Evolutionary conservation across 805 yeast genomes (phyloP).

Genomic region (Candida qinlingensis): DNA sequence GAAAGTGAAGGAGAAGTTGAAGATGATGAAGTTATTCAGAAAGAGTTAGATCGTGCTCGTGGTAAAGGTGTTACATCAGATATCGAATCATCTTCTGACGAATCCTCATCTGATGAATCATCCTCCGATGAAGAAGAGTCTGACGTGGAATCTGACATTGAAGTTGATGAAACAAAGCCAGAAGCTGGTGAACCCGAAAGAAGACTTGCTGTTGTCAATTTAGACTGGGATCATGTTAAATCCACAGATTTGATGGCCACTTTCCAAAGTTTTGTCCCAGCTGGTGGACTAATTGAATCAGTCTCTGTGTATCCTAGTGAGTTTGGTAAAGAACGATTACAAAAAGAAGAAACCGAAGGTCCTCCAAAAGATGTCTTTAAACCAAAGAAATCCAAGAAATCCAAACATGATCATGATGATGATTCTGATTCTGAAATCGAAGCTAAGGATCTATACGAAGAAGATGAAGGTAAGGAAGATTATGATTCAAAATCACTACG

Average conservation of each 20-base stretch:
- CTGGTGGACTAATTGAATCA: constrained; percentile 61
- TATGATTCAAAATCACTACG: constrained; percentile 81
- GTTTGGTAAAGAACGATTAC: constrained; percentile 89
- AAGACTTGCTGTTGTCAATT: constrained; percentile 84
- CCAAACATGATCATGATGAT: constrained; percentile 38
- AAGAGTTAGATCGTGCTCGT: constrained; percentile 53
- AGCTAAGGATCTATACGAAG: constrained; percentile 69
- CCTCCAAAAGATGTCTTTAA: constrained; percentile 84
- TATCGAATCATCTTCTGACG: constrained; percentile 26
- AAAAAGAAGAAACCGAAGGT: constrained; percentile 83
- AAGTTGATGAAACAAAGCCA: constrained; percentile 58
- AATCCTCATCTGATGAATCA: constrained; percentile 37
- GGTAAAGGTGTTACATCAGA: constrained; percentile 50
- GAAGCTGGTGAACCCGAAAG: constrained; percentile 82
- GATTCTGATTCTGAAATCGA: constrained; percentile 52
- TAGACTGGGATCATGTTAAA: constrained; percentile 96
- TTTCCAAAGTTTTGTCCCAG: constrained; percentile 77
- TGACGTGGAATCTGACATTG: constrained; percentile 34
- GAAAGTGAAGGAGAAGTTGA: constrained; percentile 16
- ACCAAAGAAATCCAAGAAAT: constrained; percentile 31
- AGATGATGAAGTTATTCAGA: constrained; percentile 11
- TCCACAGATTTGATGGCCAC: constrained; percentile 88
- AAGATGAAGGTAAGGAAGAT: constrained; percentile 77
- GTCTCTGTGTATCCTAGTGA: constrained; percentile 82
- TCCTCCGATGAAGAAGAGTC: constrained; percentile 37